These are phyloP conservation scores for Kockovaella imperatae DNA, from an alignment of 768 basidiomycete genomes.

Conservation along the genomic window DNA sequence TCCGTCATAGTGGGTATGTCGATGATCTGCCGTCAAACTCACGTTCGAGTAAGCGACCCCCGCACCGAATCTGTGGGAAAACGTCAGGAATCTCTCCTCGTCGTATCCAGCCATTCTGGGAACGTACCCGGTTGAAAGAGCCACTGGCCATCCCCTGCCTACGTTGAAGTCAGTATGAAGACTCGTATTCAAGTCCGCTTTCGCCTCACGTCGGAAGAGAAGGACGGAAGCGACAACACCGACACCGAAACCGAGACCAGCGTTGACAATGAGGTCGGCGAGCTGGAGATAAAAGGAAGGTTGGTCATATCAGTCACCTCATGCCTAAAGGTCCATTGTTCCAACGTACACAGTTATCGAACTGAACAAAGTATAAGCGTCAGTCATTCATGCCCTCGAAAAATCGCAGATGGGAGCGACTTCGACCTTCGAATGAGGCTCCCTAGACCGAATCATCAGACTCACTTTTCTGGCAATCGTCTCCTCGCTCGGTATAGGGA, in stretches of 20 bases:
- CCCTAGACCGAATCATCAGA: no score
- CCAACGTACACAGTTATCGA: slow-evolving; percentile 41
- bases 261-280: slow-evolving; percentile 44
- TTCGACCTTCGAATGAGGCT: no score
- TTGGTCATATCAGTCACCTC: not conserved
- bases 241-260: slow-evolving; percentile 46
- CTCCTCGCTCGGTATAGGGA: slow-evolving; percentile 75
- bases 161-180: not conserved
- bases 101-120: not conserved
- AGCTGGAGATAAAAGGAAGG: slow-evolving; percentile 20
- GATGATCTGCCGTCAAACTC: slow-evolving; percentile 11
- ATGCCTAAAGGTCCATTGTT: not conserved
- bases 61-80: slow-evolving; percentile 36
- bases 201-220: slow-evolving; percentile 43
- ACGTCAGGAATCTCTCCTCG: not conserved
- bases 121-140: slow-evolving; percentile 44
- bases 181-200: not conserved
- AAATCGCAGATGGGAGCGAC: not conserved
- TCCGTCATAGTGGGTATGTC: not conserved
- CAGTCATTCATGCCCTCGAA: not conserved
- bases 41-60: slow-evolving; percentile 45
- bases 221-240: slow-evolving; percentile 46
- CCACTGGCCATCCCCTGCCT: slow-evolving; percentile 46
- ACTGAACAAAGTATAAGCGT: slow-evolving; percentile 21
- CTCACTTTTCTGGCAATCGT: slow-evolving; percentile 78